phyloP scores from a whole-genome alignment of 2,329 filamentous ascomycete species.

The Alternaria sp. region DNA sequence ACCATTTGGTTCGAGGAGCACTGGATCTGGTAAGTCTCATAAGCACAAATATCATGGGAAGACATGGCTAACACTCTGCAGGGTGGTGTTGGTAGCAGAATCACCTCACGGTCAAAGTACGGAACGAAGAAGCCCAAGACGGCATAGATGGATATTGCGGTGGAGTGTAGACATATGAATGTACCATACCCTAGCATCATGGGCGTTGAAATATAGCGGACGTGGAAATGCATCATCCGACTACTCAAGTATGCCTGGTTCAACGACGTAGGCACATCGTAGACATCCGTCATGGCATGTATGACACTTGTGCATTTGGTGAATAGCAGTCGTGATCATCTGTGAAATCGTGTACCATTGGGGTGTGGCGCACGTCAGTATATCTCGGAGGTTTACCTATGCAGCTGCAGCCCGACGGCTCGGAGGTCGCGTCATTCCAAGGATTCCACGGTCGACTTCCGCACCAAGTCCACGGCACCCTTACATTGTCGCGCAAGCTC shows the following conservation, averaged over 20 bases:
- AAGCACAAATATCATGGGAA: not conserved
- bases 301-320: not conserved
- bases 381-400: constrained; percentile 1
- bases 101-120: constrained; percentile 91
- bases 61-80: constrained; percentile 50
- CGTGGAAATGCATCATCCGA: not conserved
- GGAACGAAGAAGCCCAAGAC: constrained; percentile 97
- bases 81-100: constrained; percentile 88
- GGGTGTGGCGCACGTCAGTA: not conserved
- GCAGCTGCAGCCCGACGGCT: not conserved
- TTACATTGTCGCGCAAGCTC: not conserved
- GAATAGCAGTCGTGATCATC: not conserved
- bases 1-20: constrained; percentile 88
- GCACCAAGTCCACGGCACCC: constrained; percentile 1
- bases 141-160: constrained; percentile 18
- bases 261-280: not conserved
- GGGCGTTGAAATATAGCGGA: constrained; percentile 23
- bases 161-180: constrained; percentile 24
- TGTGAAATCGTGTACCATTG: not conserved
- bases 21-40: constrained; percentile 80
- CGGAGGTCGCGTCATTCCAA: constrained; percentile 14
- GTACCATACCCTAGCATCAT: constrained; percentile 37
- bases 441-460: constrained; percentile 8
- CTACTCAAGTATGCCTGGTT: not conserved
- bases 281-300: not conserved